Conservation (phyloP, 2,329 filamentous ascomycete genomes). For the Hypoxylon rubiginosum region DNA sequence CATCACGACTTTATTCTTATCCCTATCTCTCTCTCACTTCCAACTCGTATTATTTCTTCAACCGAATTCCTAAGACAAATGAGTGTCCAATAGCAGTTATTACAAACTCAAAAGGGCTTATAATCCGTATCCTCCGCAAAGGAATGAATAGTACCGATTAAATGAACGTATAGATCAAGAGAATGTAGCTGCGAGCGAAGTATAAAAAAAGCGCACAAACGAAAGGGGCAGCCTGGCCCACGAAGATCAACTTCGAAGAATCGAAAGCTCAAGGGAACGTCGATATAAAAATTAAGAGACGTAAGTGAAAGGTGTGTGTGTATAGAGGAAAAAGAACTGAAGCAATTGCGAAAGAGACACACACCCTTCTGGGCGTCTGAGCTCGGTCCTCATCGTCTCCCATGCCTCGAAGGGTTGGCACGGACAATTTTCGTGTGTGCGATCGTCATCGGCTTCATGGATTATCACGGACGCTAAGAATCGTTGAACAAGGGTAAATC, state of each 20-base stretch:
- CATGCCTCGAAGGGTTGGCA: slow-evolving; percentile 18
- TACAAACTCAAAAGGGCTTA: not conserved
- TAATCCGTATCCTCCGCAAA: slow-evolving; percentile 5
- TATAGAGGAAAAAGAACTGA: slow-evolving; percentile 9
- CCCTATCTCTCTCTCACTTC: slow-evolving; percentile 7
- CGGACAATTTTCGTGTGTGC: slow-evolving; percentile 26
- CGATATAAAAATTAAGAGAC: slow-evolving; percentile 8
- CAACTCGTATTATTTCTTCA: slow-evolving; percentile 1
- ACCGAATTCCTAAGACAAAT: not conserved
- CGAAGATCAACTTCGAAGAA: slow-evolving; percentile 53
- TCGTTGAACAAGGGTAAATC: slow-evolving; percentile 25
- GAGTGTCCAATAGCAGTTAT: not conserved
- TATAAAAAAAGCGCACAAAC: slow-evolving; percentile 19
- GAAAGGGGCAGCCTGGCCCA: slow-evolving; percentile 47
- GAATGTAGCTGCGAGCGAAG: slow-evolving; percentile 12
- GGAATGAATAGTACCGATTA: slow-evolving; percentile 8
- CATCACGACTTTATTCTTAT: slow-evolving; percentile 29
- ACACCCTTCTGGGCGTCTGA: not conserved
- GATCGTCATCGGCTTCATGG: slow-evolving; percentile 36
- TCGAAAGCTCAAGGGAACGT: slow-evolving; percentile 30
- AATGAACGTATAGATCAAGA: slow-evolving; percentile 16
- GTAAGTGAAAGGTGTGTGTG: slow-evolving; percentile 15
- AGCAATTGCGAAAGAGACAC: slow-evolving; percentile 12
- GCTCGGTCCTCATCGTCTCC: not conserved
- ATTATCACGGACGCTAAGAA: slow-evolving; percentile 26